Conservation (phyloP, 169 alveolate species). For the Plasmodium berghei region DNA sequence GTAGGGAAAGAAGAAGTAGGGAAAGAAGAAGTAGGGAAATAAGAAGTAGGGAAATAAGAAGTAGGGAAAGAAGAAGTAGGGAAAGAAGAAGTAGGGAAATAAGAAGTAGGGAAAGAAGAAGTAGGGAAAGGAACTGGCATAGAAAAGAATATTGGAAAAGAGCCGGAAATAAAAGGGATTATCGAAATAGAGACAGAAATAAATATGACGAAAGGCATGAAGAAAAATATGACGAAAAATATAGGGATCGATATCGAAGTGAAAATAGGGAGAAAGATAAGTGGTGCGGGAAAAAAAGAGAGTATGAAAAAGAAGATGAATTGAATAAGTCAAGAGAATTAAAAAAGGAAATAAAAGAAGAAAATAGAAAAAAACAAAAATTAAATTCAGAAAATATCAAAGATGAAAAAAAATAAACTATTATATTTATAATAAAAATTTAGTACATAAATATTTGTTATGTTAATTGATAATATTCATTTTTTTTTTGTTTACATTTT, state of each 20-base stretch:
- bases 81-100: neutral
- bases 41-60: neutral
- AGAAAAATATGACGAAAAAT: neutral
- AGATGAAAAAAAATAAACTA: neutral
- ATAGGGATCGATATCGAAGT: constrained; percentile 1
- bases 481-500: no score
- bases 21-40: neutral
- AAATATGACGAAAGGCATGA: neutral
- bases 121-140: neutral
- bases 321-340: neutral
- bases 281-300: neutral
- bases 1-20: neutral
- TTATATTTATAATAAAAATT: no score
- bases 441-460: no score
- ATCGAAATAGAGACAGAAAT: neutral
- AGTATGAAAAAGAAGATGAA: neutral
- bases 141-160: neutral
- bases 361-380: neutral
- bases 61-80: neutral
- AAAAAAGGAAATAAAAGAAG: constrained; percentile 1
- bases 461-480: no score
- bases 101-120: neutral
- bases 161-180: neutral
- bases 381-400: neutral
- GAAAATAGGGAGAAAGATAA: neutral